These are phyloP conservation scores for Pisolithus tinctorius DNA, from an alignment of 768 basidiomycete genomes.

Conservation along the genomic window DNA sequence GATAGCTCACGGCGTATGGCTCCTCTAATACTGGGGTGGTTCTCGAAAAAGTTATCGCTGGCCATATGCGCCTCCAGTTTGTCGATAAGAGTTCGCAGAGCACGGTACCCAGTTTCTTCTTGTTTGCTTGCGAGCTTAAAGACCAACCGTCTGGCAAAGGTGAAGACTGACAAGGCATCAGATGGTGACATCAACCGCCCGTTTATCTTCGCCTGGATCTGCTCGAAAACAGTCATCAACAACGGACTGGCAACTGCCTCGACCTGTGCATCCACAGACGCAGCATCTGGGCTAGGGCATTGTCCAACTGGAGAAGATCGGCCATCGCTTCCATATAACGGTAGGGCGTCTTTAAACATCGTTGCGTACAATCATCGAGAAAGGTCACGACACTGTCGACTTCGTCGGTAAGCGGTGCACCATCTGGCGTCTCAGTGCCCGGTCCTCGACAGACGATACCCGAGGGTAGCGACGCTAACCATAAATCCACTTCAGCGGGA, in stretches of 20 bases:
- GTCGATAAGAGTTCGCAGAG: slow-evolving; percentile 25
- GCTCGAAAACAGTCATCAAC: slow-evolving; percentile 74
- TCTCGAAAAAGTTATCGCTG: slow-evolving; percentile 24
- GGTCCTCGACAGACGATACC: slow-evolving; percentile 25
- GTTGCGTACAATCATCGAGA: slow-evolving; percentile 80
- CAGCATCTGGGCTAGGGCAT: slow-evolving; percentile 2
- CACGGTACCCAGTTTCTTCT: slow-evolving; percentile 31
- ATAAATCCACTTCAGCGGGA: slow-evolving; percentile 59
- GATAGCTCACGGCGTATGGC: slow-evolving; percentile 42
- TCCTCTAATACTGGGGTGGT: slow-evolving; percentile 27
- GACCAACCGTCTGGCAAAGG: slow-evolving; percentile 60
- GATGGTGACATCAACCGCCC: slow-evolving; percentile 49
- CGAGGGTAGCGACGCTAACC: slow-evolving; percentile 63
- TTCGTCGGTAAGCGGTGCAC: slow-evolving; percentile 48
- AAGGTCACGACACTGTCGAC: slow-evolving; percentile 53
- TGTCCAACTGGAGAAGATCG: slow-evolving; percentile 20
- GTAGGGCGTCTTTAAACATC: slow-evolving; percentile 78
- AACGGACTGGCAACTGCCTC: slow-evolving; percentile 60
- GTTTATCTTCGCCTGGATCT: slow-evolving; percentile 61
- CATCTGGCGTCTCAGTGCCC: slow-evolving; percentile 43
- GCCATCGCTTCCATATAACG: slow-evolving; percentile 74
- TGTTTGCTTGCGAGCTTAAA: slow-evolving; percentile 52
- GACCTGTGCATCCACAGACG: slow-evolving; percentile 8
- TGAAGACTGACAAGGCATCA: slow-evolving; percentile 54
- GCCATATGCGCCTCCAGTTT: slow-evolving; percentile 33